Conservation (phyloP, 2,329 filamentous ascomycete genomes). For the Daldinia sp. region DNA sequence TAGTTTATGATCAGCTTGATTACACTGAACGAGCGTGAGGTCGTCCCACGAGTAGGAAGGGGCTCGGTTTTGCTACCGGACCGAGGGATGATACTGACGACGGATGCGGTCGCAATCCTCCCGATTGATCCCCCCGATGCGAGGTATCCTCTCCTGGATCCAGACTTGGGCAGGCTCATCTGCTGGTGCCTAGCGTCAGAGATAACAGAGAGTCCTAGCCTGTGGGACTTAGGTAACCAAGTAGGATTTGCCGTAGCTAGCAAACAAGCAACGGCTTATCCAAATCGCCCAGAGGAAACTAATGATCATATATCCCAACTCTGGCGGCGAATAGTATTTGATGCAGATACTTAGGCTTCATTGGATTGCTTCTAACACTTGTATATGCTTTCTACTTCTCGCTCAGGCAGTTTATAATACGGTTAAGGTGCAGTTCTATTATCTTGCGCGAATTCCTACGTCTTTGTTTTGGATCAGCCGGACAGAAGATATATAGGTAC, state of each 20-base stretch:
- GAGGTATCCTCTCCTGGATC: background rate
- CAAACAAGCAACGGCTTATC: background rate
- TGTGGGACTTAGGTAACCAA: background rate
- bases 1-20: slow-evolving; percentile 2
- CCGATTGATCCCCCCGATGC: background rate
- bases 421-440: too few species aligned
- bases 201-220: background rate
- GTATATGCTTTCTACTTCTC: background rate
- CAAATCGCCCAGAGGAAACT: background rate
- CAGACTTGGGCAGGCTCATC: background rate
- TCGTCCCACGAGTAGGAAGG: background rate
- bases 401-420: background rate
- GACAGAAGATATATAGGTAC: too few species aligned
- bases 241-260: background rate
- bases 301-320: background rate
- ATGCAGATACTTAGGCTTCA: background rate
- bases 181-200: background rate
- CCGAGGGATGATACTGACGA: background rate
- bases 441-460: too few species aligned
- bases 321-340: background rate
- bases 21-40: background rate
- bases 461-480: too few species aligned
- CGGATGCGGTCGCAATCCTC: background rate
- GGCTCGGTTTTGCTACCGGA: background rate
- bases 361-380: background rate